Evolutionary conservation across 805 yeast genomes (phyloP).

Genomic region (Suhomyces tanzawaensis): DNA sequence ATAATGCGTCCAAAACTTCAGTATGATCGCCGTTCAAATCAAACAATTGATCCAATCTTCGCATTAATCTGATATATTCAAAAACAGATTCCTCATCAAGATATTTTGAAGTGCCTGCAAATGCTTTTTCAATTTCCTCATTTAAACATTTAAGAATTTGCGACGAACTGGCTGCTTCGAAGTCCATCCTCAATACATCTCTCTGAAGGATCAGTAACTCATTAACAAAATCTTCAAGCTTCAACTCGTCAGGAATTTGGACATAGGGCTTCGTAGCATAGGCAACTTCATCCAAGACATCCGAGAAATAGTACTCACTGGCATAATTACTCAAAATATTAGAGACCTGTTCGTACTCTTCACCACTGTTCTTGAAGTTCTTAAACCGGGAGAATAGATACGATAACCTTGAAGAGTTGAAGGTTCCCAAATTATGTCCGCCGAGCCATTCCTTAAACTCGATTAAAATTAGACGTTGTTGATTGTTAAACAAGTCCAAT

Average conservation of each 20-base stretch:
- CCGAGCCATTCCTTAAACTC: constrained; percentile 5
- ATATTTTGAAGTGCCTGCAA: not conserved
- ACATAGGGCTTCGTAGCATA: not conserved
- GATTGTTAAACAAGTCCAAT: not conserved
- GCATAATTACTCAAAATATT: not conserved
- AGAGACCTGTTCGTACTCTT: constrained; percentile 1
- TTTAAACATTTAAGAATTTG: constrained; percentile 8
- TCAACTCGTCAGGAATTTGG: constrained; percentile 20
- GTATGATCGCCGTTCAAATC: constrained; percentile 7
- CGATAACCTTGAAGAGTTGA: constrained; percentile 1
- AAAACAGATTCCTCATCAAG: constrained; percentile 2
- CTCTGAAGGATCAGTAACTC: constrained; percentile 18
- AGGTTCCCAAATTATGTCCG: constrained; percentile 1
- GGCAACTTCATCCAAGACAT: not conserved
- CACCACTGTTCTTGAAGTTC: not conserved
- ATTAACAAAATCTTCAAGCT: constrained; percentile 12
- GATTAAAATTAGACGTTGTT: not conserved
- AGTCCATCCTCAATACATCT: constrained; percentile 2
- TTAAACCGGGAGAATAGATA: constrained; percentile 3
- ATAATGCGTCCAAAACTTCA: constrained; percentile 7
- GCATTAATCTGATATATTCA: constrained; percentile 6
- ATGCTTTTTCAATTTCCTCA: constrained; percentile 2
- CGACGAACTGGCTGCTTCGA: constrained; percentile 8
- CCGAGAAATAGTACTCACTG: not conserved
- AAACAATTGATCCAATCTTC: constrained; percentile 6